phyloP scores from a whole-genome alignment of 257 asterid genomes.

The Pogostemon cablin region DNA sequence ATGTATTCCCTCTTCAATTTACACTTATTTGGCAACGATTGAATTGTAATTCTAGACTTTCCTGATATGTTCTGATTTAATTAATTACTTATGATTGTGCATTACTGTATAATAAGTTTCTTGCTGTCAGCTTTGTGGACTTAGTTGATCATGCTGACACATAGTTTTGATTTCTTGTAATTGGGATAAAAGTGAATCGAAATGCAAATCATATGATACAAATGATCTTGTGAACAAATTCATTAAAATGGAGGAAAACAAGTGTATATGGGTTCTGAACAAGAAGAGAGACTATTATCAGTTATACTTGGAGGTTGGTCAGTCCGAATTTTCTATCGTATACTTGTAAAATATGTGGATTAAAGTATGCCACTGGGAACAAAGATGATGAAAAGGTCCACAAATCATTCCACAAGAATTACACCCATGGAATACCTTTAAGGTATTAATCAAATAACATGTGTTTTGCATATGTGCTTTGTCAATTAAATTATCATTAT shows the following conservation, averaged over 20 bases:
- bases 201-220: constrained; percentile 33
- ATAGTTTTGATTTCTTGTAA: constrained; percentile 22
- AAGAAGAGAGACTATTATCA: constrained; percentile 79
- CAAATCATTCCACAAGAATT: constrained; percentile 73
- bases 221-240: constrained; percentile 31
- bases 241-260: constrained; percentile 25
- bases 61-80: not conserved
- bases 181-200: constrained; percentile 30
- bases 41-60: too few species aligned
- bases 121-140: not conserved
- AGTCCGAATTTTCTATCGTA: constrained; percentile 67
- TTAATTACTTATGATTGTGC: not conserved
- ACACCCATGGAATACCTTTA: constrained; percentile 70
- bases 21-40: not conserved
- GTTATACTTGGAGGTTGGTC: constrained; percentile 72
- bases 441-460: constrained; percentile 43
- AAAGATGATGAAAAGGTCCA: constrained; percentile 75
- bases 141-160: not conserved
- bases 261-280: constrained; percentile 49
- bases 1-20: not conserved
- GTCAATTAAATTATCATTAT: constrained; percentile 14
- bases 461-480: not conserved
- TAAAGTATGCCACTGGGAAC: constrained; percentile 68
- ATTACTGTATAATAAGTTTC: not conserved
- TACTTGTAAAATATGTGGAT: constrained; percentile 64